These are phyloP conservation scores for Plasmodiophora brassicae DNA, from an alignment of 208 protist genomes.

Conservation along the genomic window DNA sequence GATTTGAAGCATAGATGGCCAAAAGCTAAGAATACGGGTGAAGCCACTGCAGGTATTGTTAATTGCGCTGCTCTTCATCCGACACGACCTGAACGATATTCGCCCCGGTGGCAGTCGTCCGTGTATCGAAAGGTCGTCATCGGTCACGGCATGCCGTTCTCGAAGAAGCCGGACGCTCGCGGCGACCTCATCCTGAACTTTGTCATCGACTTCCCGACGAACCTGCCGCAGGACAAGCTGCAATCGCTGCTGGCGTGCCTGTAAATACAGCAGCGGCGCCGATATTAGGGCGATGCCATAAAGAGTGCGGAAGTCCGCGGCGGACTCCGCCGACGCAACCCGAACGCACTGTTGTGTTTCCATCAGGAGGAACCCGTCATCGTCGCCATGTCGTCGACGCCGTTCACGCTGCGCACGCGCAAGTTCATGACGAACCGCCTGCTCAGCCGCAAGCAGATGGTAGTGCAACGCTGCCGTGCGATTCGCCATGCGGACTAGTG, in stretches of 20 bases:
- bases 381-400: conserved; percentile 40
- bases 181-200: conserved; percentile 21
- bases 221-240: too few species aligned
- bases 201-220: neutral
- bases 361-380: too few species aligned
- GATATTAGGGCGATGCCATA: too few species aligned
- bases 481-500: neutral
- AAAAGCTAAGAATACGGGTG: conserved; percentile 22
- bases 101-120: neutral
- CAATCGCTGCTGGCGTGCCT: too few species aligned
- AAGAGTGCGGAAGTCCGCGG: too few species aligned
- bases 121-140: neutral
- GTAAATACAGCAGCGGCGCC: too few species aligned
- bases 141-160: conserved; percentile 24
- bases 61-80: too few species aligned
- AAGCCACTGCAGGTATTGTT: neutral
- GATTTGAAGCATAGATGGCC: neutral
- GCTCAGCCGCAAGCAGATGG: conserved; percentile 97
- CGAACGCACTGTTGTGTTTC: too few species aligned
- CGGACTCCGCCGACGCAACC: too few species aligned
- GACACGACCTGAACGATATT: neutral
- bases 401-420: conserved; percentile 73
- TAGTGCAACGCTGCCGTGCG: conserved; percentile 56
- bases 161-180: neutral
- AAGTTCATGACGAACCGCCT: conserved; percentile 99